Percentiles rank a stretch among this genome's conserved stretches.
phyloP scores from a whole-genome alignment of 2,329 filamentous ascomycete genomes.

The Alternaria angustiovoidea region DNA sequence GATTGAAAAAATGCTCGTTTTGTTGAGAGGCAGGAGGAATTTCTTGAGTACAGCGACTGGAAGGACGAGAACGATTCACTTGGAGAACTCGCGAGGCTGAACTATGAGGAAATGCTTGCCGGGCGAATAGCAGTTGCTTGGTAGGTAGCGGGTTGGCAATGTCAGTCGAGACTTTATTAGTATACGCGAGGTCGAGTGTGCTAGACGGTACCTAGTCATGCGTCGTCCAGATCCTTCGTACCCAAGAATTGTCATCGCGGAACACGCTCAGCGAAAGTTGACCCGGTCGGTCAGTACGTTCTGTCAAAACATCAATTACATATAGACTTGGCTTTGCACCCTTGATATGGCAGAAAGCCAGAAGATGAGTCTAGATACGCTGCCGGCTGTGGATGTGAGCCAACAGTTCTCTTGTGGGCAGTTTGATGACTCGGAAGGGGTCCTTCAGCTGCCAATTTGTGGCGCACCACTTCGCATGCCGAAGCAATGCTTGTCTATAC shows the following conservation, averaged over 20 bases:
- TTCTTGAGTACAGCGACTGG: too few relatives aligned
- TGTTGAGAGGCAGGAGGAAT: too few relatives aligned
- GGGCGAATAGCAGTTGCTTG: not conserved
- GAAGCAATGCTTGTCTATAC: slow-evolving; percentile 4
- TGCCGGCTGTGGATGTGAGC: not conserved
- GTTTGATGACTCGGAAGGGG: not conserved
- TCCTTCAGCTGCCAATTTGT: slow-evolving; percentile 7
- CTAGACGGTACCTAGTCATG: too few relatives aligned
- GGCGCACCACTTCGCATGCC: not conserved
- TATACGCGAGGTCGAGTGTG: not conserved
- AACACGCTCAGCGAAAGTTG: too few relatives aligned
- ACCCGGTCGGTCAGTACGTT: too few relatives aligned
- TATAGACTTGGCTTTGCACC: not conserved
- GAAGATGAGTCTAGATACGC: not conserved
- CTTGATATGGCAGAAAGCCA: too few relatives aligned
- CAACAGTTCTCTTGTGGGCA: accelerated
- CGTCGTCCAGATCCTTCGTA: too few relatives aligned
- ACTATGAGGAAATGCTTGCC: too few relatives aligned
- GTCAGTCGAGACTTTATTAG: not conserved
- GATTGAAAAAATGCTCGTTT: too few relatives aligned
- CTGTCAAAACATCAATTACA: not conserved
- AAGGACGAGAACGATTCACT: too few relatives aligned
- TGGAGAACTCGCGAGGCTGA: too few relatives aligned
- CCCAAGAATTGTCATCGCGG: too few relatives aligned
- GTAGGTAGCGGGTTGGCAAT: not conserved